Conservation (phyloP, 768 basidiomycete genomes). For the Lactarius vividus region DNA sequence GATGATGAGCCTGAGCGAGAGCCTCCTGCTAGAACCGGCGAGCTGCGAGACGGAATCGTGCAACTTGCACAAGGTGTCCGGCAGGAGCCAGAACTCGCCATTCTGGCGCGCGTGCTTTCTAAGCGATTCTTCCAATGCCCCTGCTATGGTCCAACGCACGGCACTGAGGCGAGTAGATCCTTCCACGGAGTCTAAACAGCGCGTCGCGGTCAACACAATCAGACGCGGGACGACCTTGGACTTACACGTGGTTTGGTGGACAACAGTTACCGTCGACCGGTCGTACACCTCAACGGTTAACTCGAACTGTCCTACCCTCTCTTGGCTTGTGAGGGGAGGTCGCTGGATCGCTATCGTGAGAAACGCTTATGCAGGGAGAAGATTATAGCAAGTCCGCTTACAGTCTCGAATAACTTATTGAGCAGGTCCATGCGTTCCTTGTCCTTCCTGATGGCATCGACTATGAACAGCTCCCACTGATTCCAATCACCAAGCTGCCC, state of each 20-base stretch:
- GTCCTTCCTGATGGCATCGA: slow-evolving; percentile 7
- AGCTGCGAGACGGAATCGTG: slow-evolving; percentile 2
- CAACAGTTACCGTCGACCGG: not conserved
- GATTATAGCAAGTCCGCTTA: not conserved
- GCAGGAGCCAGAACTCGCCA: slow-evolving; percentile 3
- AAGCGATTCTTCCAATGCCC: not conserved
- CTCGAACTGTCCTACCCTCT: not conserved
- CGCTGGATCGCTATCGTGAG: slow-evolving; percentile 2
- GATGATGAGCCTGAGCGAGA: slow-evolving; percentile 3
- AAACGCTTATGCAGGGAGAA: not conserved
- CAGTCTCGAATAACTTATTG: slow-evolving; percentile 4
- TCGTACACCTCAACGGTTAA: slow-evolving; percentile 1
- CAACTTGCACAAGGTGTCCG: not conserved
- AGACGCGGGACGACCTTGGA: not conserved
- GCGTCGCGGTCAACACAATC: not conserved
- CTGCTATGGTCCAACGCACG: slow-evolving; percentile 13
- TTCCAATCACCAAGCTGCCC: slow-evolving; percentile 8
- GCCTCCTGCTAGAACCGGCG: not conserved
- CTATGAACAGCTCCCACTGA: slow-evolving; percentile 8
- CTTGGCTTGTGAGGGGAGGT: slow-evolving; percentile 8
- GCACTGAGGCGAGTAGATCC: slow-evolving; percentile 10
- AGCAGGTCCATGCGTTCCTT: slow-evolving; percentile 19
- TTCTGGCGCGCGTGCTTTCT: not conserved
- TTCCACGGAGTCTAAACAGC: not conserved
- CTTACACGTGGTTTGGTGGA: not conserved